Conservation (phyloP, 2,329 filamentous ascomycete species). For the Dissoconium aciculare region DNA sequence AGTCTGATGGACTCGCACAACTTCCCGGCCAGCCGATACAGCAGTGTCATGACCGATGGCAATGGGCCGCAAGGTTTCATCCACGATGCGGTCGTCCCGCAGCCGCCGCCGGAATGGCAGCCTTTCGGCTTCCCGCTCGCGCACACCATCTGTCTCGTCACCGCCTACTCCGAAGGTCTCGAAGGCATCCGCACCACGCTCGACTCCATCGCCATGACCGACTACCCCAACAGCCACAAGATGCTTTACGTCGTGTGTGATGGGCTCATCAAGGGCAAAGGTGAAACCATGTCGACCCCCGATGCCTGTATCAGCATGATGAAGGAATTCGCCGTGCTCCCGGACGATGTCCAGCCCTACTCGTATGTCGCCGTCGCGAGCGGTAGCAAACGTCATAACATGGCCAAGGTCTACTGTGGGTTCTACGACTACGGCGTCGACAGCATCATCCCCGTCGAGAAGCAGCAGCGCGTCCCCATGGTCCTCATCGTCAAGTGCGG, state of each 20-base stretch:
- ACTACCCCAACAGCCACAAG: slow-evolving; percentile 99
- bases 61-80: slow-evolving; percentile 86
- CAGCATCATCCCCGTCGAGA: slow-evolving; percentile 64
- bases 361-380: slow-evolving; percentile 95
- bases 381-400: slow-evolving; percentile 95
- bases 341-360: slow-evolving; percentile 72
- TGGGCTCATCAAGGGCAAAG: slow-evolving; percentile 91
- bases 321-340: slow-evolving; percentile 69
- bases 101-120: slow-evolving; percentile 93
- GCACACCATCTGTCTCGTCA: slow-evolving; percentile 86
- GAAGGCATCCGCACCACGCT: slow-evolving; percentile 85
- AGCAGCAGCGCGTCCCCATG: slow-evolving; percentile 96
- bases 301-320: slow-evolving; percentile 88
- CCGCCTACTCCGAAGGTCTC: slow-evolving; percentile 90
- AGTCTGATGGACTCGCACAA: slow-evolving; percentile 30
- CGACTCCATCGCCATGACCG: slow-evolving; percentile 91
- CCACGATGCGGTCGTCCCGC: slow-evolving; percentile 86
- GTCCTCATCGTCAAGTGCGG: slow-evolving; percentile 92
- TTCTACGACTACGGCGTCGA: slow-evolving; percentile 91
- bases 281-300: slow-evolving; percentile 72
- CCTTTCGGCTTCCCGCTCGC: slow-evolving; percentile 91
- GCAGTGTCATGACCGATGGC: slow-evolving; percentile 45
- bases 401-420: slow-evolving; percentile 95
- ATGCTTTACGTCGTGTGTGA: slow-evolving; percentile 92
- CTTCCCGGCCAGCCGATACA: slow-evolving; percentile 30